Evolutionary conservation across 179 eudicot genomes (phyloP), one percentile per base, ranked within the genome.

Genomic region (Corrigiola litoralis): DNA sequence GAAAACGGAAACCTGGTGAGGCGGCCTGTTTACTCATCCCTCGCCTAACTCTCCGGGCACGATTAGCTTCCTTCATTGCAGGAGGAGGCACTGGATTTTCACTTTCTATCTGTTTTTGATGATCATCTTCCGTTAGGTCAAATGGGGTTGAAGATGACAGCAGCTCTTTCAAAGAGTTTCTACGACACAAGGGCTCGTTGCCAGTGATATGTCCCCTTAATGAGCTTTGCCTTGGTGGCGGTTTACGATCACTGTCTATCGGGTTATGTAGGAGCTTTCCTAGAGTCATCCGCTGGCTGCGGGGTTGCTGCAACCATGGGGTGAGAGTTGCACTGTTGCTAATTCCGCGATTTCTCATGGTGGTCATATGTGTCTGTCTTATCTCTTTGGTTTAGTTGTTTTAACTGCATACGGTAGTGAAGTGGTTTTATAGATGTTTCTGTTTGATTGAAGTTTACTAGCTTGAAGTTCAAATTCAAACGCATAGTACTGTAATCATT

Each of bases 381-480:
- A 8, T 48, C 9, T 58, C 0, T 45, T 24, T 42, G 50, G 4
- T 36, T 38, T 23, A 25, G 34, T 40, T 41, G 28, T 18, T 24
- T 28, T 14, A 21, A 12, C 31, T 48, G 16, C n/a, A n/a, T n/a
- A n/a, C 11, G 34, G 9, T 17, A 40, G 24, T 10, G 10, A 16
- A 9, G 34, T 21, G 33, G 21, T 47, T 40, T 23, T 65, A 65
- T 48, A 55, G 27, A 27, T 4, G 56, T 36, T n/a, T 29, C 28
- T 27, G 10, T 61, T 1, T 28, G 61, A 44, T 33, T 50, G 58
- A 32, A 48, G 27, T 33, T 33, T 27, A 4, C 3, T 9, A 34
- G 38, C 9, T 6, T 21, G 61, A 47, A 41, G 17, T 72, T 72
- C 61, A 60, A 72, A 66, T 72, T 66, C 37, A 49, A 72, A 72